Evolutionary conservation across 164 flowering plant genomes (phyloP).

Genomic region (Vitis riparia): DNA sequence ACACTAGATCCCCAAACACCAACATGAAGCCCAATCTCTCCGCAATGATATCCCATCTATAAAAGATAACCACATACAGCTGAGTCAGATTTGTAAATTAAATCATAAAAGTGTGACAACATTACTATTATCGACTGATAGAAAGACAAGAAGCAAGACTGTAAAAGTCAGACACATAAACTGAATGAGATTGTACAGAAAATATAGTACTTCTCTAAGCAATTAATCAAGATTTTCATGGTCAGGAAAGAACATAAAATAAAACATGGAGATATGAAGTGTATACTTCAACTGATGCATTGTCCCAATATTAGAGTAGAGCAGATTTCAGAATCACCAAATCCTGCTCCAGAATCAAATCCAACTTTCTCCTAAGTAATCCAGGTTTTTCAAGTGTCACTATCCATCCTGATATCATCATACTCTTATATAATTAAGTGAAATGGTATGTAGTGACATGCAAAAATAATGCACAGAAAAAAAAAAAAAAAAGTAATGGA

Average conservation of each 20-base stretch:
- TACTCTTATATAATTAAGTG: too few species aligned
- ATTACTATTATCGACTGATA: neutral
- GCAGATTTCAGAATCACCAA: neutral
- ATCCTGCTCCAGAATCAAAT: neutral
- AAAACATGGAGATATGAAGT: neutral
- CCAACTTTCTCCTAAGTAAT: too few species aligned
- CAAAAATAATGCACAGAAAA: too few species aligned
- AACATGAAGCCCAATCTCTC: constrained; percentile 98
- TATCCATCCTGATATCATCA: too few species aligned
- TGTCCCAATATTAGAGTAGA: neutral
- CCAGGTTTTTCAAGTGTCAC: too few species aligned
- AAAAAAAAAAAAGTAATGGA: too few species aligned
- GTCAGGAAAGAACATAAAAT: neutral
- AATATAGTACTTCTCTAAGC: too few species aligned
- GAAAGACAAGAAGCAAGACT: neutral
- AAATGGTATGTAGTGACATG: too few species aligned
- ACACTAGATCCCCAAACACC: constrained; percentile 96
- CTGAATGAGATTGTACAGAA: too few species aligned
- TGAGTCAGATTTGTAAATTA: neutral
- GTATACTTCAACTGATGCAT: neutral
- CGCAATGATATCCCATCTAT: constrained; percentile 98
- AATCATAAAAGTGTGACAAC: neutral
- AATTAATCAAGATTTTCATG: neutral
- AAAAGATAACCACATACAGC: constrained; percentile 12
- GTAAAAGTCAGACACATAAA: neutral